Conservation (phyloP, 352 stramenopile genomes). For the Pythium scleroteichum region DNA sequence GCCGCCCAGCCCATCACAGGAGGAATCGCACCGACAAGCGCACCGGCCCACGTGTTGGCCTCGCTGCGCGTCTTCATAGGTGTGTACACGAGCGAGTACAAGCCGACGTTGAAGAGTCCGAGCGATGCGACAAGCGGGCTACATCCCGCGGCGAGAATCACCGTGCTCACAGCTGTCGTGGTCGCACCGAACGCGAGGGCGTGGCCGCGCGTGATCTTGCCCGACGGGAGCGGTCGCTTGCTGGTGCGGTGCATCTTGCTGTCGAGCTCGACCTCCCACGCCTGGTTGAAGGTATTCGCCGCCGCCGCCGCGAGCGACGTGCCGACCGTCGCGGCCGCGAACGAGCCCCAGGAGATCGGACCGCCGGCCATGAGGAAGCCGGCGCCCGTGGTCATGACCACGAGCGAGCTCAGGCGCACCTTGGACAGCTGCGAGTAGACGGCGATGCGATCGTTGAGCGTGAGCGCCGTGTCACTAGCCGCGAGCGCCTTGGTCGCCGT, state of each 20-base stretch:
- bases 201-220: constrained; percentile 73
- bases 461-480: constrained; percentile 28
- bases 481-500: constrained; percentile 33
- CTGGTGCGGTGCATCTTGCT: constrained; percentile 96
- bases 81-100: constrained; percentile 99
- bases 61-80: constrained; percentile 97
- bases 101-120: constrained; percentile 96
- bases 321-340: constrained; percentile 90
- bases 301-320: constrained; percentile 94
- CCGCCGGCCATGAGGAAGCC: constrained; percentile 97
- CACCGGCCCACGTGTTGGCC: constrained; percentile 98
- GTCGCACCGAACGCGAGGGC: constrained; percentile 83
- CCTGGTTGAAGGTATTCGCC: constrained; percentile 98
- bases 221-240: constrained; percentile 92
- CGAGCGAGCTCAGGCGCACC: constrained; percentile 92
- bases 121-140: constrained; percentile 95
- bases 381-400: constrained; percentile 95
- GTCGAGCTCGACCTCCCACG: constrained; percentile 95
- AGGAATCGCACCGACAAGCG: constrained; percentile 98
- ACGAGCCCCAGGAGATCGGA: constrained; percentile 87
- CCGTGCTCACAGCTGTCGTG: constrained; percentile 87
- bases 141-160: constrained; percentile 90
- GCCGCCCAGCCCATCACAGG: constrained; percentile 98
- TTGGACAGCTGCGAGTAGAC: constrained; percentile 95
- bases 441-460: constrained; percentile 60